A percentile compares a stretch with the other conserved stretches of the same genome.
Conservation (phyloP, 2,329 filamentous ascomycete species). For the Aspergillus sp. region DNA sequence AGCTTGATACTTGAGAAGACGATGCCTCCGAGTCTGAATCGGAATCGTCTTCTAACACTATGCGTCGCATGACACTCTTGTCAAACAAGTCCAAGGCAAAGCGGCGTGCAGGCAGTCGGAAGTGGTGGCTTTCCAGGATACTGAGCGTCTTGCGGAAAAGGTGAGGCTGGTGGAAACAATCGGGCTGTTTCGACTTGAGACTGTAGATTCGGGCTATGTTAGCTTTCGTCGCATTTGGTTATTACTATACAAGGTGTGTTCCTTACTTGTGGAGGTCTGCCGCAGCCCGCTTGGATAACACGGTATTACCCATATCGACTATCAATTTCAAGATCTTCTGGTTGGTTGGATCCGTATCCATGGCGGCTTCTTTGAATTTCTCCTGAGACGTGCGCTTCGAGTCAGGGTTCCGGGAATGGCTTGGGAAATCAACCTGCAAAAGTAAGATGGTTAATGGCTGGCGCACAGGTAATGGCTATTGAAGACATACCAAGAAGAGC, state of each 20-base stretch:
- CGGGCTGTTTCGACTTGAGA: constrained; percentile 72
- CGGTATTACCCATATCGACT: constrained; percentile 87
- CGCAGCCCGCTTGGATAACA: constrained; percentile 84
- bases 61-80: constrained; percentile 78
- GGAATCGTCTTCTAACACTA: constrained; percentile 76
- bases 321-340: constrained; percentile 80
- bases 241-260: not conserved
- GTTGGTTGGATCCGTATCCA: constrained; percentile 64
- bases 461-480: not conserved
- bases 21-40: constrained; percentile 37
- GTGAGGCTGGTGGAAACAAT: constrained; percentile 71
- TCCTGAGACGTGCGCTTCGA: constrained; percentile 45
- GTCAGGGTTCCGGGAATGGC: constrained; percentile 45
- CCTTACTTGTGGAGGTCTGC: constrained; percentile 69
- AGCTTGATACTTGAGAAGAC: constrained; percentile 30
- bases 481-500: constrained; percentile 67
- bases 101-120: constrained; percentile 79
- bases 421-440: constrained; percentile 37
- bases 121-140: constrained; percentile 85
- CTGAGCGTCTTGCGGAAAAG: constrained; percentile 85
- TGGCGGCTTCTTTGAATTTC: constrained; percentile 59
- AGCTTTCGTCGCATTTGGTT: not conserved
- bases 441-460: constrained; percentile 4
- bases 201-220: constrained; percentile 48
- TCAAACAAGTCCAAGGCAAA: constrained; percentile 95